Conservation (phyloP, 2,329 filamentous ascomycete species). For the Stachybotrys echinatus region DNA sequence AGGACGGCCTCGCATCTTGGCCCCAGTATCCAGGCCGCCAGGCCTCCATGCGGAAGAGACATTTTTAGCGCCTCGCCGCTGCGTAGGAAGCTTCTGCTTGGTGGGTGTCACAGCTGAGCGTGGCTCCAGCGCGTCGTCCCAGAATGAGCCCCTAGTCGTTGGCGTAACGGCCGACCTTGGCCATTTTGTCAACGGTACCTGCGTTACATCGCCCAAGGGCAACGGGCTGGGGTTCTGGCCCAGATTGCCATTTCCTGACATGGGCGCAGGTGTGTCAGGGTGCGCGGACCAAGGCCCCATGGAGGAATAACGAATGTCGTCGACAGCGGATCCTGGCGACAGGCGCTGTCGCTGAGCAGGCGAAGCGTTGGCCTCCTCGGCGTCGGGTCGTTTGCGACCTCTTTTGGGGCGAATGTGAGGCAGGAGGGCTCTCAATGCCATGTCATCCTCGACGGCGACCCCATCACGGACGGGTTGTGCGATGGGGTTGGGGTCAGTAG, state of each 20-base stretch:
- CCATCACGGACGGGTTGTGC: slow-evolving; percentile 68
- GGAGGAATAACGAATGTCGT: slow-evolving; percentile 23
- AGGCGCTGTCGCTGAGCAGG: slow-evolving; percentile 58
- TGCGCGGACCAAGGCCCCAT: slow-evolving; percentile 46
- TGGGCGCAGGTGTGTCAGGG: slow-evolving; percentile 26
- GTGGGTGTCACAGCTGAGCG: slow-evolving; percentile 69
- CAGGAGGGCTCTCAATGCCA: slow-evolving; percentile 77
- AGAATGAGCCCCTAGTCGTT: slow-evolving; percentile 45
- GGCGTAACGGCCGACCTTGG: slow-evolving; percentile 76
- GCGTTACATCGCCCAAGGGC: slow-evolving; percentile 25
- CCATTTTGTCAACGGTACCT: slow-evolving; percentile 63
- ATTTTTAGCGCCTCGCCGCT: slow-evolving; percentile 71
- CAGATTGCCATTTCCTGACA: not conserved
- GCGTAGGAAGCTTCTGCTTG: slow-evolving; percentile 38
- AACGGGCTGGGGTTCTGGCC: not conserved
- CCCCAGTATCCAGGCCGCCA: slow-evolving; percentile 53
- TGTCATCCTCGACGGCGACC: slow-evolving; percentile 79
- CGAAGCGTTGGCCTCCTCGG: slow-evolving; percentile 45
- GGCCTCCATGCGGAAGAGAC: slow-evolving; percentile 88
- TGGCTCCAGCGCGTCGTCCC: slow-evolving; percentile 57
- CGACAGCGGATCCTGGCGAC: slow-evolving; percentile 43
- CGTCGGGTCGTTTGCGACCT: slow-evolving; percentile 59
- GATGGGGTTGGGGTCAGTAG: slow-evolving; percentile 56
- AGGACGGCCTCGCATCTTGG: slow-evolving; percentile 74
- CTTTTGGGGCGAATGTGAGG: slow-evolving; percentile 66